Percentiles rank a stretch among this genome's conserved stretches.
These are phyloP conservation scores for Chenopodium formosanum DNA, from an alignment of 148 eudicot species.

Conservation along the genomic window DNA sequence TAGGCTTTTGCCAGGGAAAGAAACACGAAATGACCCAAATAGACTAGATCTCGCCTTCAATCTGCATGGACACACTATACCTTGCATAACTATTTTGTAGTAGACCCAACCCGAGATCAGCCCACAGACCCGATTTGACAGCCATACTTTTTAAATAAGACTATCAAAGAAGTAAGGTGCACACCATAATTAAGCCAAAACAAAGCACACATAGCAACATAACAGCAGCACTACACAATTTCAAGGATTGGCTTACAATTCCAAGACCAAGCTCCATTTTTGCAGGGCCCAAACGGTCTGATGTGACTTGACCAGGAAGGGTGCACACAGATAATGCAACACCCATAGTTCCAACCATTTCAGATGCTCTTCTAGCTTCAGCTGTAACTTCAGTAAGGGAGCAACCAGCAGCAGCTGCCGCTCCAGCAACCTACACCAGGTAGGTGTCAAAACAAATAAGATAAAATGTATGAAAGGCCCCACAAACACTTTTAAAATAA, in stretches of 20 bases:
- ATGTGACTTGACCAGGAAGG: constrained; percentile 78
- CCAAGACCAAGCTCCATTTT: constrained; percentile 99
- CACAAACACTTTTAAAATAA: neutral
- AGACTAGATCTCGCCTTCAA: no score
- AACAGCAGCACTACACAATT: neutral
- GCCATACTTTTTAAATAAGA: no score
- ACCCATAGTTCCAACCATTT: constrained; percentile 93
- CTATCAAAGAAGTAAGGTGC: no score
- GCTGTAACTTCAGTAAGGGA: constrained; percentile 77
- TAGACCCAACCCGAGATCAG: no score
- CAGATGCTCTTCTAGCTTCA: constrained; percentile 87
- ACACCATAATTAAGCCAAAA: neutral
- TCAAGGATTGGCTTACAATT: constrained; percentile 57
- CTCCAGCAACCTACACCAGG: constrained; percentile 78
- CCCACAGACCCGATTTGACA: no score
- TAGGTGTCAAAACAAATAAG: neutral
- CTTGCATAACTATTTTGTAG: no score
- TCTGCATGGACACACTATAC: no score
- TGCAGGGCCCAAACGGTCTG: constrained; percentile 97
- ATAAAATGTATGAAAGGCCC: neutral
- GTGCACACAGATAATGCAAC: constrained; percentile 97
- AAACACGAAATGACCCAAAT: no score
- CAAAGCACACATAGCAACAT: neutral
- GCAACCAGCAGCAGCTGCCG: constrained; percentile 87
- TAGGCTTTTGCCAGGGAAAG: no score